These are phyloP conservation scores for Aspergillus ochraceus DNA, from an alignment of 2,329 filamentous ascomycete genomes.

Conservation along the genomic window DNA sequence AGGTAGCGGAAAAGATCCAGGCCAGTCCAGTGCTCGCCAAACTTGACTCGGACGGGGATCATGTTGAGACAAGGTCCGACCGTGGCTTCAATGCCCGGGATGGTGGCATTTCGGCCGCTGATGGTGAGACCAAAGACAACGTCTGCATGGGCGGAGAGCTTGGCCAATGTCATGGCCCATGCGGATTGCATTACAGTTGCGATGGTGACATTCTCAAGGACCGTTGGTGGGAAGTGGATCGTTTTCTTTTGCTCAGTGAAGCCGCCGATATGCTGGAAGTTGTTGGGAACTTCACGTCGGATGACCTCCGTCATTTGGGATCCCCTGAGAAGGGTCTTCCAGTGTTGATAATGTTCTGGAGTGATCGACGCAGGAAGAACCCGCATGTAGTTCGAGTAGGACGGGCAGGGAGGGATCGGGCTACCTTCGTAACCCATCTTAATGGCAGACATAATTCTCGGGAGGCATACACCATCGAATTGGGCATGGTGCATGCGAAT, in stretches of 20 bases:
- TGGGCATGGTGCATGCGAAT: slow-evolving; percentile 68
- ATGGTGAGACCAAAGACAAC: slow-evolving; percentile 68
- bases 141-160: slow-evolving; percentile 53
- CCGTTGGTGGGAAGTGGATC: slow-evolving; percentile 45
- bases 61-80: slow-evolving; percentile 69
- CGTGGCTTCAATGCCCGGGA: slow-evolving; percentile 56
- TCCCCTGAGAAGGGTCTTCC: slow-evolving; percentile 58
- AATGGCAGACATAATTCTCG: slow-evolving; percentile 62
- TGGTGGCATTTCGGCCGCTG: slow-evolving; percentile 61
- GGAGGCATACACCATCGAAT: slow-evolving; percentile 68
- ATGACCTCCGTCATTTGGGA: slow-evolving; percentile 52
- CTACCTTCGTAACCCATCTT: slow-evolving; percentile 53
- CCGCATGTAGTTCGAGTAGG: slow-evolving; percentile 51
- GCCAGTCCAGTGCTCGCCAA: slow-evolving; percentile 53
- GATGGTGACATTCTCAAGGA: slow-evolving; percentile 57
- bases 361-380: slow-evolving; percentile 40
- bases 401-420: slow-evolving; percentile 39
- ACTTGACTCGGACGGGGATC: slow-evolving; percentile 61
- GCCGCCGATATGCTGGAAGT: slow-evolving; percentile 36
- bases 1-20: slow-evolving; percentile 55
- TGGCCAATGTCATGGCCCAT: slow-evolving; percentile 64
- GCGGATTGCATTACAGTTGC: slow-evolving; percentile 67
- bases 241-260: slow-evolving; percentile 38
- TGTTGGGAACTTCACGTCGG: slow-evolving; percentile 32
- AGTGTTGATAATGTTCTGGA: slow-evolving; percentile 58